phyloP scores from a whole-genome alignment of 495 filamentous ascomycete genomes.

The Parathielavia appendiculata region DNA sequence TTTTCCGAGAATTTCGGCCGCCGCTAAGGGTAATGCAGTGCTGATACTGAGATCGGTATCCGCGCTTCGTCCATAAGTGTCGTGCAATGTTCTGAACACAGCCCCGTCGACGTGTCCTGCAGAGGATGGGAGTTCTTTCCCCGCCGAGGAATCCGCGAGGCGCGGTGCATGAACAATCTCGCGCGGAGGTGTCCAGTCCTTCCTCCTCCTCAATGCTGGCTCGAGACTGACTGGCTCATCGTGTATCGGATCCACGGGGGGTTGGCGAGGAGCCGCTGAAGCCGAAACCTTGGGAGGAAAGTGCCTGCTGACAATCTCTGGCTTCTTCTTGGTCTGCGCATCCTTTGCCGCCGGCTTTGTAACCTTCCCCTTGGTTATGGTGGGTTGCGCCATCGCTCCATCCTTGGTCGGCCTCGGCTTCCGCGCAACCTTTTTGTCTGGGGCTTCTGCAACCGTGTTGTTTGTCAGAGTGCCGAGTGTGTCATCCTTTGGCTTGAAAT shows the following conservation, averaged over 20 bases:
- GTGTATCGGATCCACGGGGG: constrained; percentile 7
- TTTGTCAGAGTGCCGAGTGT: background rate
- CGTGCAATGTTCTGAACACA: constrained; percentile 34
- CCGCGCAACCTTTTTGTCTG: constrained; percentile 11
- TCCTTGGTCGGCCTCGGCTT: constrained; percentile 17
- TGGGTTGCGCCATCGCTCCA: constrained; percentile 26
- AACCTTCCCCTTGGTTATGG: constrained; percentile 31
- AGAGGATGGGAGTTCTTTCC: constrained; percentile 27
- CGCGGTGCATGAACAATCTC: constrained; percentile 20
- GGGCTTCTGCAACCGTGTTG: background rate
- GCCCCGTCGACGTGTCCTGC: constrained; percentile 10
- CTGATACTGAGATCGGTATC: background rate
- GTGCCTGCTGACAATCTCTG: constrained; percentile 34
- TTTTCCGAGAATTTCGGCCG: constrained; percentile 38
- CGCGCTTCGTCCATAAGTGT: constrained; percentile 29
- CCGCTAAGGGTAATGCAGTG: background rate
- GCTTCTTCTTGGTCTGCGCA: constrained; percentile 25
- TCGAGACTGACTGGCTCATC: constrained; percentile 35
- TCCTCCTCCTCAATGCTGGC: constrained; percentile 46
- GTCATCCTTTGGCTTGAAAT: background rate
- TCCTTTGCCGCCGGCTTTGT: constrained; percentile 32
- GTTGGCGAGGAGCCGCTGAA: constrained; percentile 4
- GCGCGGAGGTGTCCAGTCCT: constrained; percentile 56
- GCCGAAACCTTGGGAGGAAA: constrained; percentile 27
- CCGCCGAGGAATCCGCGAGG: constrained; percentile 27